These are phyloP conservation scores for Novakomyces olei DNA, from an alignment of 805 yeast species.

Conservation along the genomic window DNA sequence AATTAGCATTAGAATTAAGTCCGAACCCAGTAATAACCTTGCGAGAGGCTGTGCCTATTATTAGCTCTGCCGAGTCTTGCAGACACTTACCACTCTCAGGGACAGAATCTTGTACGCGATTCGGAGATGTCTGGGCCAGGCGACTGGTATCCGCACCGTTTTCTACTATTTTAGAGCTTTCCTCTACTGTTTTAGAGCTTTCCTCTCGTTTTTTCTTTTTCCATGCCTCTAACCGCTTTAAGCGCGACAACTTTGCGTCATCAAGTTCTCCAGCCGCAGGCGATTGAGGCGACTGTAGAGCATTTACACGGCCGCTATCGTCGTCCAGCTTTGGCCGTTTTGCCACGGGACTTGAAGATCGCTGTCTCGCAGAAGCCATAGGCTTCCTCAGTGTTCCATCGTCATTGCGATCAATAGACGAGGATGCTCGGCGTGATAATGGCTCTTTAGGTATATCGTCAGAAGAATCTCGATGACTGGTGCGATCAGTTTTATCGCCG, in stretches of 20 bases:
- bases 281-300: slow-evolving; percentile 9
- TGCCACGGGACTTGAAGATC: slow-evolving; percentile 1
- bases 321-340: slow-evolving; percentile 4
- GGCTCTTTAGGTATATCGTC: too few species aligned
- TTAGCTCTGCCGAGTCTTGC: slow-evolving; percentile 5
- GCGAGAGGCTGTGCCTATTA: slow-evolving; percentile 4
- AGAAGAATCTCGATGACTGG: too few species aligned
- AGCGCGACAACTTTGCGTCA: slow-evolving; percentile 23
- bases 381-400: slow-evolving; percentile 5
- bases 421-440: too few species aligned
- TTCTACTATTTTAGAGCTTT: slow-evolving; percentile 6
- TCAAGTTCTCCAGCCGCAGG: slow-evolving; percentile 4
- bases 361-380: too few species aligned
- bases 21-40: slow-evolving; percentile 1
- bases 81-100: background rate
- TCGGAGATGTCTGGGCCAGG: slow-evolving; percentile 4
- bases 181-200: slow-evolving; percentile 11
- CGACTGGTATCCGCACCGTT: slow-evolving; percentile 7
- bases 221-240: slow-evolving; percentile 38
- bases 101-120: background rate
- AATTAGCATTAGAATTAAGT: slow-evolving; percentile 3
- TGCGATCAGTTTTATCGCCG: background rate
- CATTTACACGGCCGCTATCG: slow-evolving; percentile 2
- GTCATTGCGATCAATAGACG: background rate
- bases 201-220: slow-evolving; percentile 28